Percentiles rank a stretch among this genome's conserved stretches.
Conservation (phyloP, 129 eudicot genomes). For the Pulicaria dysenterica region DNA sequence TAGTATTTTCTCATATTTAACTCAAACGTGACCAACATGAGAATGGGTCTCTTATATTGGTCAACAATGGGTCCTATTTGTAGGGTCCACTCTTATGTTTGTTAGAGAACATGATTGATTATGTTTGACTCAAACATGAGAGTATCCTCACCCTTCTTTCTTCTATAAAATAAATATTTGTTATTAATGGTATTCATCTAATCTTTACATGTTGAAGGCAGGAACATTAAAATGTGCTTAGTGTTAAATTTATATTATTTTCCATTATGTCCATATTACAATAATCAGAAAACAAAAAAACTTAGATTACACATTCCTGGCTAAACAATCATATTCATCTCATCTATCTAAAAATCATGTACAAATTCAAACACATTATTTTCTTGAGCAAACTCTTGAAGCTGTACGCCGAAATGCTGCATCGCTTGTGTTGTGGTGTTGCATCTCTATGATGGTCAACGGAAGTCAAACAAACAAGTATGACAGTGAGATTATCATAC, state of each 20-base stretch:
- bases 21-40: no score
- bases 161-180: no score
- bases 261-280: no score
- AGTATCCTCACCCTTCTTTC: no score
- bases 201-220: background rate
- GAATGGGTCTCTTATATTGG: no score
- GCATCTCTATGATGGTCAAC: slow-evolving; percentile 42
- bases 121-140: no score
- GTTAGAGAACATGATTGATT: no score
- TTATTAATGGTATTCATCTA: slow-evolving; percentile 12
- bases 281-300: background rate
- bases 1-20: no score
- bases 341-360: slow-evolving; percentile 6
- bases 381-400: slow-evolving; percentile 53
- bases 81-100: no score
- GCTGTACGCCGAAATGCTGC: slow-evolving; percentile 65
- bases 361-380: background rate
- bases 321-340: slow-evolving; percentile 1
- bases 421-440: slow-evolving; percentile 43
- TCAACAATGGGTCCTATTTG: no score
- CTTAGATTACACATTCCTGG: slow-evolving; percentile 7
- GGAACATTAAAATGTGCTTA: slow-evolving; percentile 5
- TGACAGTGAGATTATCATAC: slow-evolving; percentile 73
- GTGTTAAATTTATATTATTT: background rate
- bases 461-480: slow-evolving; percentile 59